phyloP scores from a whole-genome alignment of 169 alveolate species.

The Amoebophrya sp. region DNA sequence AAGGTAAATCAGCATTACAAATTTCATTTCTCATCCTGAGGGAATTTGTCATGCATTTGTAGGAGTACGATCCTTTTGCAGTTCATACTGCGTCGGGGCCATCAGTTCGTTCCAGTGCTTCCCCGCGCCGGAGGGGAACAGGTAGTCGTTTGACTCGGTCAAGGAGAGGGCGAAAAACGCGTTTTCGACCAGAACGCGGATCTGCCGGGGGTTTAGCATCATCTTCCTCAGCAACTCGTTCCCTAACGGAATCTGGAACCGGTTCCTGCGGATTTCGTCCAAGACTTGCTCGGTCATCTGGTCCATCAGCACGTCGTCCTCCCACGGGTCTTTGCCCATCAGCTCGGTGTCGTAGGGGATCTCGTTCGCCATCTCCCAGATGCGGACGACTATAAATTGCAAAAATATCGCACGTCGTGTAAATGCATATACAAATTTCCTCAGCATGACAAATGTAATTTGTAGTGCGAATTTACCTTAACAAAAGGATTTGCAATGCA shows the following conservation, averaged over 20 bases:
- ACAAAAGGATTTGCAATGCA: too few relatives aligned
- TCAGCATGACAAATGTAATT: too few relatives aligned
- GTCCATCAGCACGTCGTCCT: neutral
- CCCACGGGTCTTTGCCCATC: neutral
- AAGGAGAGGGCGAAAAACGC: neutral
- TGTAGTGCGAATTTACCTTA: too few relatives aligned
- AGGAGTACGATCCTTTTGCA: too few relatives aligned
- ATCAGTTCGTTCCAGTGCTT: neutral
- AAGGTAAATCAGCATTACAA: neutral
- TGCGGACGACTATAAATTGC: too few relatives aligned
- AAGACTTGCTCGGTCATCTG: neutral
- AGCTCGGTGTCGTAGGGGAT: neutral
- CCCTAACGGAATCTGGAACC: neutral
- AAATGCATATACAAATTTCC: too few relatives aligned
- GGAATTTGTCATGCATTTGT: too few relatives aligned
- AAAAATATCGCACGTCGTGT: too few relatives aligned
- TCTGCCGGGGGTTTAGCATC: neutral
- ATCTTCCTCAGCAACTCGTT: neutral
- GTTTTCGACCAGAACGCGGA: neutral
- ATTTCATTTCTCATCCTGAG: neutral
- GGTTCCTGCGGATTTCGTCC: neutral
- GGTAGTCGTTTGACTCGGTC: neutral
- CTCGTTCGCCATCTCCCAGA: conserved; percentile 17
- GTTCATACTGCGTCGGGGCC: neutral
- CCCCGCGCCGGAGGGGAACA: neutral